Base-by-base conservation (phyloP, 1,284 basidiomycete genomes). In the Cutaneotrichosporon sp. region DNA sequence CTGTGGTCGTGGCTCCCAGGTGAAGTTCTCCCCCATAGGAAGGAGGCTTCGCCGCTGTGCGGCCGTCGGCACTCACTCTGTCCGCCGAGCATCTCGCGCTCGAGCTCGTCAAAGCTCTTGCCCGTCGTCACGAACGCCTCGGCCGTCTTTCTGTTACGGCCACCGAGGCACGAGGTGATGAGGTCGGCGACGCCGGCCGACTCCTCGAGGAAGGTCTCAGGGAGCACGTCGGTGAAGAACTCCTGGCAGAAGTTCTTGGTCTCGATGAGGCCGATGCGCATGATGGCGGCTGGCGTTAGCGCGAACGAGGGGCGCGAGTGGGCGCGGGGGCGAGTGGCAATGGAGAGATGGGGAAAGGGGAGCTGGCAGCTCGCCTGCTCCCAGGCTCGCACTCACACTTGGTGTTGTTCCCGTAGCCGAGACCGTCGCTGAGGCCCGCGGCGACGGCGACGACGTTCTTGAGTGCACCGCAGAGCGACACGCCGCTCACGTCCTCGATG, bases 391-490 rank as follows among this genome's bases (percentile, higher is more conserved):
- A 68, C 77, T 59, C 58, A 81, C 81, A 81, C 65, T 85, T 85
- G n/a, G 83, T 80, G 68, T 85, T 85, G 74, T 82, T 81, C 11
- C 84, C 84, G 77, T 82, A 84, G 38, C 80, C 79, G 2, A 86
- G 71, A 14, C 84, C 84, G 65, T 86, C 84, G 38, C 79, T 77
- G 60, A 85, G 80, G 1, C 84, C 84, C 2, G 84, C 84, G 5
- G 82, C 84, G 55, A 86, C 81, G 18, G 84, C 84, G 2, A 85
- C 83, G 45, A 86, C 79, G 67, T 81, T 85, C 81, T 86, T 86
- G 51, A 86, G 73, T 2, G 84, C 84, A 38, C 84, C 84, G 58
- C 83, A 84, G 14, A 86, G 79, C 56, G 80, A 81, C 42, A 85
- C 84, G 42, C 84, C 78, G 24, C 34, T 58, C 24, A 77, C 84